Base-by-base conservation (phyloP, 176 grass and related monocot genomes). In the Metroxylon sagu region DNA sequence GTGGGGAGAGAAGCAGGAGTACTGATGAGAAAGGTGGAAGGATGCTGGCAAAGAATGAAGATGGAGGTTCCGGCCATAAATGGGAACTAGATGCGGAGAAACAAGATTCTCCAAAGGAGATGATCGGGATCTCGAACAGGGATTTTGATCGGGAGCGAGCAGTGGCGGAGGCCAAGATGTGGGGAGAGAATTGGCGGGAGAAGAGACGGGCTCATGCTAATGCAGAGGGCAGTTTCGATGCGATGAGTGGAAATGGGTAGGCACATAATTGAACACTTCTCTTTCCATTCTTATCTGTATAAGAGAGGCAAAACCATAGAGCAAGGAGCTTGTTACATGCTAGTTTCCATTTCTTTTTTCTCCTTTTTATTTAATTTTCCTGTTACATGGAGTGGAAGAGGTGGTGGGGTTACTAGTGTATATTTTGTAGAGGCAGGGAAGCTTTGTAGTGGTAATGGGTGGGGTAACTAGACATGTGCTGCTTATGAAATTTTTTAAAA, bases 141-240 rank as follows among this genome's bases (percentile, higher is more conserved):
- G 89, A 95, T 57, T 74, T 74, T 0, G 79, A 89, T 18, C 67
- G 89, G 29, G 85, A 95, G 72, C 71, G 76, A 18, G 80, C 83
- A 51, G 75, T 95, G 56, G 90, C 82, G 0, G 90, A 95, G 67
- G 90, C 90, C 0, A 88, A 80, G 68, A 83, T 89, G 74, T 95
- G 90, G 90, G 90, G 90, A 1, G 82, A 86, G 77, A 89, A 95
- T 51, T 95, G 85, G 85, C 68, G 90, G 51, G 90, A 95, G 62
- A 95, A 95, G 62, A 74, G 70, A 29, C 86, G 71, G 7, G 79
- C 74, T 0, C 64, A 62, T 19, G 62, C 64, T n/a, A 80, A 95
- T 14, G 61, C 50, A 30, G 54, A 95, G 29, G 81, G 77, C 5
- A 62, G 55, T 59, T 64, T 66, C 48, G 73, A 86, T 77, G 71